These are phyloP conservation scores for Geotrichum bryndzae DNA, from an alignment of 1,139 yeast species.

Conservation along the genomic window DNA sequence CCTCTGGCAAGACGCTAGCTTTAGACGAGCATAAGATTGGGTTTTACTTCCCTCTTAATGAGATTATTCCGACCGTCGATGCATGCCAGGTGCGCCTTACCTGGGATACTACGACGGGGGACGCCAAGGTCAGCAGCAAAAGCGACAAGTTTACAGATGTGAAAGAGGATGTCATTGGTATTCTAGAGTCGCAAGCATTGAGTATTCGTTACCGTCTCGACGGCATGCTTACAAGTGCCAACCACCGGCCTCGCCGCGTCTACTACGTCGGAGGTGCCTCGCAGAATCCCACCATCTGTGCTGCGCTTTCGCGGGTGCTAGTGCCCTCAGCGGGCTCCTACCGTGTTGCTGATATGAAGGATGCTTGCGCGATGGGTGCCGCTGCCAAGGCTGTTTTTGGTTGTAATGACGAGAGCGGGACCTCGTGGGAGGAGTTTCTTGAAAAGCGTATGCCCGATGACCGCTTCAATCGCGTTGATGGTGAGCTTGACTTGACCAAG, in stretches of 20 bases:
- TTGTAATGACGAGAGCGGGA: conserved; percentile 14
- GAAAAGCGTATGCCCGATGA: conserved; percentile 3
- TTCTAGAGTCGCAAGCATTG: conserved; percentile 80
- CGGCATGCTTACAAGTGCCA: conserved; percentile 50
- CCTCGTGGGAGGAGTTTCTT: conserved; percentile 13
- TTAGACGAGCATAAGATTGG: conserved; percentile 41
- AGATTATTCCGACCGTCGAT: conserved; percentile 58
- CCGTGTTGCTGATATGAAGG: conserved; percentile 62
- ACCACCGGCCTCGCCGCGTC: conserved; percentile 55
- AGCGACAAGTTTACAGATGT: conserved; percentile 21
- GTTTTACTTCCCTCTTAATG: conserved; percentile 80
- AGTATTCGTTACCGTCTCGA: conserved; percentile 76
- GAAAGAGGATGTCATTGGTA: conserved; percentile 67
- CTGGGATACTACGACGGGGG: not conserved
- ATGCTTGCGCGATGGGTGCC: conserved; percentile 95
- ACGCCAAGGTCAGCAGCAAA: not conserved
- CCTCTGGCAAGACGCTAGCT: conserved; percentile 3
- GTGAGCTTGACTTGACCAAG: not conserved
- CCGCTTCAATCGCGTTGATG: not conserved
- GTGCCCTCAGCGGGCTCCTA: conserved; percentile 60
- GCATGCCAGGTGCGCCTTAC: conserved; percentile 7
- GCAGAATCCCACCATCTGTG: conserved; percentile 59
- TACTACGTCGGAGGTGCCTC: conserved; percentile 90
- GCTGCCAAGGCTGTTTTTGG: conserved; percentile 80
- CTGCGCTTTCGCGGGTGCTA: conserved; percentile 62